Evolutionary conservation across 768 basidiomycete species (phyloP), one percentile per base, ranked within the genome.

Genomic region (Mycena maculata): DNA sequence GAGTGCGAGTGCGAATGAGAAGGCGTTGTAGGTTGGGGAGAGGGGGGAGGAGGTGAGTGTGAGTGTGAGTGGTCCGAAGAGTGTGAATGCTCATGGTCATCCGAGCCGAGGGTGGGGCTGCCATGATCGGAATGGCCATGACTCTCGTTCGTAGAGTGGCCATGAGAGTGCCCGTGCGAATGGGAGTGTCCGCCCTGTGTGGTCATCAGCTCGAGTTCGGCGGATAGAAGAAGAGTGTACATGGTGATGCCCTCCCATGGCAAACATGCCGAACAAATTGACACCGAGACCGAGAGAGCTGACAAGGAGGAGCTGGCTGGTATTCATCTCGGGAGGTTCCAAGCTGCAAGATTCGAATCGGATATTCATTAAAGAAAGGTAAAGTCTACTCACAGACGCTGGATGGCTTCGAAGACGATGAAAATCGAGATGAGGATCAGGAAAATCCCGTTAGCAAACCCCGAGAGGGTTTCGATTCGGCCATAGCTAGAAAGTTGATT

Each of bases 201-300:
- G 25, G n/a, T 84, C 87, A 67, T 33, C 42, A 68, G 67, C 55
- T 25, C 64, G 54, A 22, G 30, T 59, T 36, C 11, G 53, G 39
- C 15, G 18, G 44, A 55, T 28, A 16, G 11, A 57, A 38, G 1
- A 56, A 62, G 58, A 59, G 39, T 74, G 22, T 39, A 81, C 83
- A 69, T 94, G 93, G 75, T 92, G 91, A 76, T 96, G 95, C 4
- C 95, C 96, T 6, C 98, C 98, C 86, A 98, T 99, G 1, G 98
- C 98, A 76, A 96, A 94, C 95, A 99, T 98, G 39, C 98, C 98
- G 72, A 98, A 99, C 22, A 99, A 80, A 77, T 99, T 99, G 50
- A 99, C 95, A 1, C 85, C 95, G 12, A 99, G 82, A 10, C 98
- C 98, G 28, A 98, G 78, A 5, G 90, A 87, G 67, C 95, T 97